Percentiles rank a stretch among this genome's conserved stretches.
Conservation (phyloP, 306 rosid species). For the Citrullus colocynthis region DNA sequence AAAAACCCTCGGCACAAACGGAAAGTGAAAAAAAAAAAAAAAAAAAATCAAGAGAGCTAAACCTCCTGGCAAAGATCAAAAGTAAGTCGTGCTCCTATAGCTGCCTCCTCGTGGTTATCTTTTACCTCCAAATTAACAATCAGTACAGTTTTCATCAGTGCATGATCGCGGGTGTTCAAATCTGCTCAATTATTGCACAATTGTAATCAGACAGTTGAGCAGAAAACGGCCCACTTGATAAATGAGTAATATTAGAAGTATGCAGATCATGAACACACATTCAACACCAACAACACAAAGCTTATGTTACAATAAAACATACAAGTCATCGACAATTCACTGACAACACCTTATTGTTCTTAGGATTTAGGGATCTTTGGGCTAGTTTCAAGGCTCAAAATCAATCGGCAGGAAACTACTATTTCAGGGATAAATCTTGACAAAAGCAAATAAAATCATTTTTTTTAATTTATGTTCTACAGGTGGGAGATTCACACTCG, state of each 20-base stretch:
- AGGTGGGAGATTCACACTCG: too few species aligned
- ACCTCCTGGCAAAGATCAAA: slow-evolving; percentile 80
- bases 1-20: background rate
- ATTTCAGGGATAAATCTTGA: too few species aligned
- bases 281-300: background rate
- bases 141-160: slow-evolving; percentile 54
- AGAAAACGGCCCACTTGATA: background rate
- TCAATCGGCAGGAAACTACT: too few species aligned
- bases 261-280: background rate
- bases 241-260: background rate
- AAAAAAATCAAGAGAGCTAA: background rate
- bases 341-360: too few species aligned
- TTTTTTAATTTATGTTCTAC: too few species aligned
- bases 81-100: slow-evolving; percentile 70
- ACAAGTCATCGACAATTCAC: too few species aligned
- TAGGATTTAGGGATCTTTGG: too few species aligned
- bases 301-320: background rate
- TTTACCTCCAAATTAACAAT: slow-evolving; percentile 89
- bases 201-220: background rate
- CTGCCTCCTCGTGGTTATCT: slow-evolving; percentile 97
- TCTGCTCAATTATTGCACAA: slow-evolving; percentile 31
- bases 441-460: too few species aligned
- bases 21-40: background rate
- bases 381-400: too few species aligned
- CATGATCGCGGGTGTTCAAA: slow-evolving; percentile 67